A percentile compares a stretch with the other conserved stretches of the same genome.
Evolutionary conservation across 345 rosid genomes (phyloP).

Genomic region (Populus euphratica): DNA sequence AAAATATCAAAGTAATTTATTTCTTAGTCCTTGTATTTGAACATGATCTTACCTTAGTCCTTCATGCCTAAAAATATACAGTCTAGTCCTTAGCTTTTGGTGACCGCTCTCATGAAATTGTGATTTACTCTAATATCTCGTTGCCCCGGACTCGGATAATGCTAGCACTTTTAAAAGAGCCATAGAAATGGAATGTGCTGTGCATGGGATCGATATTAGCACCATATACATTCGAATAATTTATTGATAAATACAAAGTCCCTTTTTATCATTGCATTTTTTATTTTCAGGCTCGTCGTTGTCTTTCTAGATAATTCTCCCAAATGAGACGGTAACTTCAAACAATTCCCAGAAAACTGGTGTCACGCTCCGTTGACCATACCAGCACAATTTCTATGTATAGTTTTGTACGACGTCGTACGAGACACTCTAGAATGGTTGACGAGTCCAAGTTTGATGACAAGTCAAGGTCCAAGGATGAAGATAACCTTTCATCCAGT

Average conservation of each 20-base stretch:
- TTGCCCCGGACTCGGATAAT: background rate
- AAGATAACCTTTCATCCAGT: background rate
- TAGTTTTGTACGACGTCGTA: background rate
- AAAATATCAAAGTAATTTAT: too few species aligned
- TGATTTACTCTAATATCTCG: too few species aligned
- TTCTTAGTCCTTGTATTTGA: too few species aligned
- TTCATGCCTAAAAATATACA: too few species aligned
- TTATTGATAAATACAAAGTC: background rate
- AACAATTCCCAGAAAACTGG: background rate
- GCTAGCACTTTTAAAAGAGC: background rate
- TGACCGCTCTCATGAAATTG: too few species aligned
- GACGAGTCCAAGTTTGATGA: background rate
- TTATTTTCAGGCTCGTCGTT: background rate
- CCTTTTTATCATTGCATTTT: background rate
- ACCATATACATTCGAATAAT: background rate
- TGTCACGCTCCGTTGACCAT: too few species aligned
- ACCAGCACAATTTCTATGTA: background rate
- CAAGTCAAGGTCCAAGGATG: background rate
- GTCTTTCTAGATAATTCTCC: background rate
- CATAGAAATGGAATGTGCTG: background rate
- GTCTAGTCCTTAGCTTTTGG: too few species aligned
- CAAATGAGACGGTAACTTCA: background rate
- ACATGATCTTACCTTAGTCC: too few species aligned
- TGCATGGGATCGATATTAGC: background rate
- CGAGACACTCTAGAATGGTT: accelerated